phyloP scores from a whole-genome alignment of 1,284 basidiomycete genomes.

The Kwoniella shivajii region DNA sequence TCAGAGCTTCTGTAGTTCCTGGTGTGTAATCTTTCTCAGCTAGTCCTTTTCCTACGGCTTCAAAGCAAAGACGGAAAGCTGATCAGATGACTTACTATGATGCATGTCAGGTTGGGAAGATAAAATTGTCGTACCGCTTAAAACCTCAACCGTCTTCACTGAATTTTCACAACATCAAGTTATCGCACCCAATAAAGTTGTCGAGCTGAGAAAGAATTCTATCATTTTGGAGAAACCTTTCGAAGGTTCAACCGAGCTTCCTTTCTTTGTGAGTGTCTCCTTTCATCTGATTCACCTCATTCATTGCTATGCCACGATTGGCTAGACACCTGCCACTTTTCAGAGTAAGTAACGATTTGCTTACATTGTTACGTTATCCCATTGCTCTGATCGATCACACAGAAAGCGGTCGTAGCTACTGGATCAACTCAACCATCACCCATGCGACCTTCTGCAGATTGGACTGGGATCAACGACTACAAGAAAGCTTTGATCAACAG shows the following conservation, averaged over 20 bases:
- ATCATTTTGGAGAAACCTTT: constrained; percentile 48
- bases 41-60: too few species aligned
- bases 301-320: too few species aligned
- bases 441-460: constrained; percentile 39
- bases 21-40: constrained; percentile 32
- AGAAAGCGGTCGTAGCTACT: constrained; percentile 49
- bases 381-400: neutral
- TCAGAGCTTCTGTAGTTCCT: constrained; percentile 54
- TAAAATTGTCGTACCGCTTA: constrained; percentile 39
- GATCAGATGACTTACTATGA: neutral
- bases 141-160: constrained; percentile 43
- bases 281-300: too few species aligned
- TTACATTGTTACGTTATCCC: neutral
- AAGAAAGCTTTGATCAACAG: constrained; percentile 25
- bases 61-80: neutral
- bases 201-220: constrained; percentile 41
- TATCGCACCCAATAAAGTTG: constrained; percentile 47
- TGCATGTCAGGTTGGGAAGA: constrained; percentile 47
- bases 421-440: constrained; percentile 49
- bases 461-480: constrained; percentile 23
- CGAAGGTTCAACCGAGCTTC: constrained; percentile 47
- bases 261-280: constrained; percentile 48
- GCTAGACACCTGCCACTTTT: too few species aligned
- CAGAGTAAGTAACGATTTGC: neutral
- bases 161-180: constrained; percentile 37